Conservation (phyloP, 2,329 filamentous ascomycete genomes). For the Colletotrichum chrysophilum region DNA sequence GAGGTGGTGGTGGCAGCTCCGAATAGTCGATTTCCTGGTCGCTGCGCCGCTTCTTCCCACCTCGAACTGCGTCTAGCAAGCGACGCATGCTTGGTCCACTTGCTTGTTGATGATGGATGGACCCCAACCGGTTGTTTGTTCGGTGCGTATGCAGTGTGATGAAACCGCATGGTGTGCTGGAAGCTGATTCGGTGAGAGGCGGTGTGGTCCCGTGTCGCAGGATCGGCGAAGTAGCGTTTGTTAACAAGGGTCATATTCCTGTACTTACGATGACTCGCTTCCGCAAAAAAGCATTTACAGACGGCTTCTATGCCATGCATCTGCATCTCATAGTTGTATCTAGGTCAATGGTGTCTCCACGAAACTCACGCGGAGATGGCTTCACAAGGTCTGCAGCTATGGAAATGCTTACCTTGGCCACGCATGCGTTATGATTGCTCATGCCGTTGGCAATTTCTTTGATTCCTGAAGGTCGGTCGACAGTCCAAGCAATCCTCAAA, state of each 20-base stretch:
- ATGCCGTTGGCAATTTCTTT: neutral
- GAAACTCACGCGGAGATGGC: neutral
- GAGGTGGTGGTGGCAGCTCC: neutral
- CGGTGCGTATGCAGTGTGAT: neutral
- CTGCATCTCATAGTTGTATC: neutral
- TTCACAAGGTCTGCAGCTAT: neutral
- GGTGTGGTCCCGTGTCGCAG: neutral
- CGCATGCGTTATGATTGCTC: neutral
- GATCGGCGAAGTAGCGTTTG: neutral
- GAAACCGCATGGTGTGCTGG: neutral
- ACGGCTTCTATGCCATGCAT: neutral
- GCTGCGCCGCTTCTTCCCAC: neutral
- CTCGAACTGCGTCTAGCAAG: neutral
- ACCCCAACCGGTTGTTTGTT: neutral
- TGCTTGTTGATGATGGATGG: constrained; percentile 12
- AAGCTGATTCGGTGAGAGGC: neutral
- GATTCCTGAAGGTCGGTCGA: neutral
- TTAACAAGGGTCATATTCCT: neutral
- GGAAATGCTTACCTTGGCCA: neutral
- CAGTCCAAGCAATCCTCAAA: neutral
- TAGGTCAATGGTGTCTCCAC: neutral
- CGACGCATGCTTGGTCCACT: neutral
- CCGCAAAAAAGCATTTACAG: neutral
- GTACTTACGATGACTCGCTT: neutral
- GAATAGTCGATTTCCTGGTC: neutral